Evolutionary conservation across 2,329 filamentous ascomycete genomes (phyloP), one percentile per base, ranked within the genome.

Genomic region (Talaromyces sp.): DNA sequence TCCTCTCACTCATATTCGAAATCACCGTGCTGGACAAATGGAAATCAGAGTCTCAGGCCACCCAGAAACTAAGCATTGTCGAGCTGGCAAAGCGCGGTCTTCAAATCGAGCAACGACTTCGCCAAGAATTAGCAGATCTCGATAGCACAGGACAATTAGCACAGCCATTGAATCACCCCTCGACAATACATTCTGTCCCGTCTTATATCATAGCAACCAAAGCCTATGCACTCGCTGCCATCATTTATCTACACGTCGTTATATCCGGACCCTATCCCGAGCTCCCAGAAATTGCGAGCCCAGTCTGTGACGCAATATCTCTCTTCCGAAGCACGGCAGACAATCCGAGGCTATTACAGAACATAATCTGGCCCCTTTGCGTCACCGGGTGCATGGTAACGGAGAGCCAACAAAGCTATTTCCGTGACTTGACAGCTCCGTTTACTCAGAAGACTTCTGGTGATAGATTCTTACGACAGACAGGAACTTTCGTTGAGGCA

Each of bases 1-100:
- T 58, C 14, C 18, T 58, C 12, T n/a, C 21, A n/a, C 55, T 58
- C 8, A 58, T 58, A 42, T 58, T 25, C 28, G 39, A 58, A n/a
- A 33, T 58, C 16, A 21, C 23, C 28, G 21, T 40, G n/a, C 21
- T 58, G 39, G 55, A 58, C 33, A 42, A 18, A 33, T 58, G 55
- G 55, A 58, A 58, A 16, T 11, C 25, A 33, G 37, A 58, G 28
- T 58, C 23, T 8, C 21, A 44, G 28, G 39, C 55, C n/a, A 28
- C 37, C 25, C 55, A 42, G 23, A 58, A 58, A 12, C 39, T 58
- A 31, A 58, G 55, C 18, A 31, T 58, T 12, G 37, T 58, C 37
- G 39, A 58, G 4, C n/a, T 58, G 25, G 39, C n/a, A 3, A 58
- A 33, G 16, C 37, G 55, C 12, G 55, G 55, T 58, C 21, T n/a